Conservation (phyloP, 1,139 yeast species). For the Taphrina confusa region DNA sequence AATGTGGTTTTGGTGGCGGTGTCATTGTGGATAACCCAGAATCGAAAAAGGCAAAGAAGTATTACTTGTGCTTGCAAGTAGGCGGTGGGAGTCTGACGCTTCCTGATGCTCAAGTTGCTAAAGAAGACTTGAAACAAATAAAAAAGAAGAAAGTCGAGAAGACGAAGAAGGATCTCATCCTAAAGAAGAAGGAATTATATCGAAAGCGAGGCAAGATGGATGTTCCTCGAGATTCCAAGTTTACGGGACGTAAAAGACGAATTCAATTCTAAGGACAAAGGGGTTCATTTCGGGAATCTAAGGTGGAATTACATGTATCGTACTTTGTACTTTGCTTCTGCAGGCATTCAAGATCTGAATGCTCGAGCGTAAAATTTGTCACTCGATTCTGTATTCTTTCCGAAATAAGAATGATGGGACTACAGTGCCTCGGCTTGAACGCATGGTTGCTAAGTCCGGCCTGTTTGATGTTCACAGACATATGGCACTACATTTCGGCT, state of each 20-base stretch:
- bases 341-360: too few relatives aligned
- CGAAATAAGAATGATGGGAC: too few relatives aligned
- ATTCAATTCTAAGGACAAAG: constrained; percentile 76
- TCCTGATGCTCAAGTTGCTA: constrained; percentile 43
- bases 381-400: too few relatives aligned
- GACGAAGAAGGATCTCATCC: constrained; percentile 65
- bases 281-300: too few relatives aligned
- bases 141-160: constrained; percentile 48
- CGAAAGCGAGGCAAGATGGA: constrained; percentile 76
- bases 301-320: too few relatives aligned
- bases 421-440: too few relatives aligned
- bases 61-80: constrained; percentile 84
- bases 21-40: constrained; percentile 91
- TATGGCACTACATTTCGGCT: too few relatives aligned
- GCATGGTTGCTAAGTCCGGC: too few relatives aligned
- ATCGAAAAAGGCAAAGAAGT: constrained; percentile 84
- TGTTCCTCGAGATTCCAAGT: constrained; percentile 87
- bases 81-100: constrained; percentile 59
- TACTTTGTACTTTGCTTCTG: too few relatives aligned
- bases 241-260: constrained; percentile 90
- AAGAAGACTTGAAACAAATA: constrained; percentile 71
- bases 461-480: too few relatives aligned
- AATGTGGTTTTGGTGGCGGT: constrained; percentile 97
- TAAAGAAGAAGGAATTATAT: constrained; percentile 90
- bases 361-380: too few relatives aligned